Evolutionary conservation across 78 protist species (phyloP).

Genomic region (Emiliania huxleyi): DNA sequence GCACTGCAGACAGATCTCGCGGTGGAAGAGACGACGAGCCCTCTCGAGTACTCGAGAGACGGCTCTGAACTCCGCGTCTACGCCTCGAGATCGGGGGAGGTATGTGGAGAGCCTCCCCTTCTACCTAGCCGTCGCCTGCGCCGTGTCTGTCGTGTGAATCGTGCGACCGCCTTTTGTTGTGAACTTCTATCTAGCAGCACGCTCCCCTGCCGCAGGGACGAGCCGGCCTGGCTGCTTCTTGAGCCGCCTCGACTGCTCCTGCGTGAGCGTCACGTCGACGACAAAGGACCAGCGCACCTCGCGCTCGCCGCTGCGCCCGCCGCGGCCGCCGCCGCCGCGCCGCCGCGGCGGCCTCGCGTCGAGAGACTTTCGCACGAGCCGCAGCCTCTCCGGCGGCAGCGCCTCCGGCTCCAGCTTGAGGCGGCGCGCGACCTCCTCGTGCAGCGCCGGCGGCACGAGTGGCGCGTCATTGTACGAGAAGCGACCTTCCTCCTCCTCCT

Average conservation of each 20-base stretch:
- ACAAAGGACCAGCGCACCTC: background rate
- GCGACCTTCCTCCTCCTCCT: background rate
- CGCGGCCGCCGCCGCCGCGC: background rate
- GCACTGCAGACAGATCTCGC: no score
- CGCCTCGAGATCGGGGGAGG: no score
- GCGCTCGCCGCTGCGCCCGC: background rate
- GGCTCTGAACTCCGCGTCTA: no score
- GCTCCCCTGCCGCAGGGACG: background rate
- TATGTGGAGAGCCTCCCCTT: no score
- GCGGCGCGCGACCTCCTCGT: background rate
- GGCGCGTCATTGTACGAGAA: background rate
- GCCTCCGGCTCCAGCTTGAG: background rate
- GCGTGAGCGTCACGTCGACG: background rate
- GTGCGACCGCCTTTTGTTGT: no score
- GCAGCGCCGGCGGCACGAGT: background rate
- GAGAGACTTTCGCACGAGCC: background rate
- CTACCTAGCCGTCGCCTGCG: no score
- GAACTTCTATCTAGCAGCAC: no score
- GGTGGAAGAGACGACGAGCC: no score
- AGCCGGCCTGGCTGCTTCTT: background rate
- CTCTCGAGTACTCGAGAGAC: no score
- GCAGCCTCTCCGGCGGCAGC: conserved; percentile 28
- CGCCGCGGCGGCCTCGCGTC: conserved; percentile 30
- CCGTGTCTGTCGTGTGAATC: no score
- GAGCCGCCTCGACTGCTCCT: background rate